Conservation (phyloP, 2,329 filamentous ascomycete genomes). For the Colletotrichum gigasporum region DNA sequence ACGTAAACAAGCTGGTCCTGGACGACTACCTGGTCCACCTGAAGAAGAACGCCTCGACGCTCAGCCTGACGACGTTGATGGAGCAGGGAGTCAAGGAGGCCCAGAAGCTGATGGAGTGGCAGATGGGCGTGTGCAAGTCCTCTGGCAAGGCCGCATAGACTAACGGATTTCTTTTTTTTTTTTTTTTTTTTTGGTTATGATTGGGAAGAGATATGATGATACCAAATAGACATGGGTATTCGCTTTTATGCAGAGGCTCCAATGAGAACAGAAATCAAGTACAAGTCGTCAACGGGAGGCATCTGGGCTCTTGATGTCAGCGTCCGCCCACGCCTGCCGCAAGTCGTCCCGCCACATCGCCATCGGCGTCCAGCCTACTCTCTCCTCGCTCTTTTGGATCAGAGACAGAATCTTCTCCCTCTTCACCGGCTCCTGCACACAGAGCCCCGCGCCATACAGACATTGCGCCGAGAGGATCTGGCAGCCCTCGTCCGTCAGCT, state of each 20-base stretch:
- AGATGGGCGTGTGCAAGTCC: constrained; percentile 58
- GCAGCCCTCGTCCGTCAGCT: constrained; percentile 49
- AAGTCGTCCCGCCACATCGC: constrained; percentile 43
- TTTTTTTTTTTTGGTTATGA: no score
- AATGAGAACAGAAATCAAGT: neutral
- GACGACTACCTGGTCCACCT: constrained; percentile 54
- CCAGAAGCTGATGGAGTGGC: constrained; percentile 52
- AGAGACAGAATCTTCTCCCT: constrained; percentile 46
- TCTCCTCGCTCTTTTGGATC: constrained; percentile 45
- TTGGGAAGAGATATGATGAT: neutral
- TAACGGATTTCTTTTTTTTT: neutral
- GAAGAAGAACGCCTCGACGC: constrained; percentile 46
- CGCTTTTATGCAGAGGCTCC: neutral
- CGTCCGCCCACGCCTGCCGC: constrained; percentile 40
- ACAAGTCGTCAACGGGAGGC: neutral
- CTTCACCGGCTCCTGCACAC: constrained; percentile 47
- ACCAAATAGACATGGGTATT: constrained; percentile 3
- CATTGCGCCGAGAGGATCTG: constrained; percentile 55
- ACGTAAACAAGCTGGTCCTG: constrained; percentile 64
- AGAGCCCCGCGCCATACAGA: constrained; percentile 52
- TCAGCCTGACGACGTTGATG: constrained; percentile 50
- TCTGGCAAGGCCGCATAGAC: constrained; percentile 48
- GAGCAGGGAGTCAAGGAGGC: constrained; percentile 54
- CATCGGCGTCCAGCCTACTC: constrained; percentile 50
- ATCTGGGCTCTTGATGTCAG: constrained; percentile 30